Evolutionary conservation across 257 asterid genomes (phyloP).

Genomic region (Ballota nigra): DNA sequence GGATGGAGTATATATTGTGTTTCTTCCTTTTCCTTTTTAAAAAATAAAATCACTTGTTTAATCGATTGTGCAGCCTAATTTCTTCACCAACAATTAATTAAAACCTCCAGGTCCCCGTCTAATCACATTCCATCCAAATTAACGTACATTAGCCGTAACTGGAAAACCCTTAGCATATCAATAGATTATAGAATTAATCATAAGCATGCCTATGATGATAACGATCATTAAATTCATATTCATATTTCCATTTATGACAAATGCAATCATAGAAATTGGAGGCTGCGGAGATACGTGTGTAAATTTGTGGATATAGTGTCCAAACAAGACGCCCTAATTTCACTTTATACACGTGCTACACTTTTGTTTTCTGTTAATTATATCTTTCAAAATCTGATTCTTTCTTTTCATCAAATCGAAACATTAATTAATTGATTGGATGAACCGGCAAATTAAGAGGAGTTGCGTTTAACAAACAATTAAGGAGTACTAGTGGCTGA

Average conservation of each 20-base stretch:
- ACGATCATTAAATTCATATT: not conserved
- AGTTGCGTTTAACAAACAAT: slow-evolving; percentile 27
- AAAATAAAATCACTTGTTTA: too few species aligned
- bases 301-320: not conserved
- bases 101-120: too few species aligned
- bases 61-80: too few species aligned
- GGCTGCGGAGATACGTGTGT: not conserved
- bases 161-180: not conserved
- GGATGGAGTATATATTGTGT: too few species aligned
- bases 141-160: not conserved
- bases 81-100: too few species aligned
- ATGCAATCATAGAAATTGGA: not conserved
- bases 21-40: too few species aligned
- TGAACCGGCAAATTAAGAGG: not conserved
- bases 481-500: slow-evolving; percentile 12
- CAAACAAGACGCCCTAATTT: too few species aligned
- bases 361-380: too few species aligned
- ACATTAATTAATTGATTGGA: not conserved
- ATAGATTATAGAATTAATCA: not conserved
- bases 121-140: not conserved
- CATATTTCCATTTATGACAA: not conserved
- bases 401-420: not conserved
- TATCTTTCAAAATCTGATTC: too few species aligned
- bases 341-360: too few species aligned
- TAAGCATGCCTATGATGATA: not conserved